phyloP scores from a whole-genome alignment of 345 rosid genomes.

The Pistacia integerrima region DNA sequence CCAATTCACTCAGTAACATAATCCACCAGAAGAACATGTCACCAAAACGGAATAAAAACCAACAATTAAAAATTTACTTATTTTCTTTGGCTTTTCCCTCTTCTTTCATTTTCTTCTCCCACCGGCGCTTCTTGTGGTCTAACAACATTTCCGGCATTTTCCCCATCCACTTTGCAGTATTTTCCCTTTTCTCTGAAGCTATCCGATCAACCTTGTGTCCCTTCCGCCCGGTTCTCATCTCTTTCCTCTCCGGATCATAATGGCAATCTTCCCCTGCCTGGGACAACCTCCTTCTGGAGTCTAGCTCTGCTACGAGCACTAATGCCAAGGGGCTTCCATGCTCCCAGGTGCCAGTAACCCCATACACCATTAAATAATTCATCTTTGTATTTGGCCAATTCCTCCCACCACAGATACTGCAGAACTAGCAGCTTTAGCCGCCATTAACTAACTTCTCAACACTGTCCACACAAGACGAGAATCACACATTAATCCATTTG shows the following conservation, averaged over 20 bases:
- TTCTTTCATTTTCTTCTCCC: conserved; percentile 96
- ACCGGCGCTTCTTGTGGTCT: conserved; percentile 88
- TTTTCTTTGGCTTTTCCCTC: conserved; percentile 65
- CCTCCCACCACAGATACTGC: conserved; percentile 82
- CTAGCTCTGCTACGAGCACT: conserved; percentile 86
- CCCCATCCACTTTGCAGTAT: conserved; percentile 80
- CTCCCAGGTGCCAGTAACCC: conserved; percentile 94
- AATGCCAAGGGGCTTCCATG: conserved; percentile 86
- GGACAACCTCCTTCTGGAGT: conserved; percentile 82
- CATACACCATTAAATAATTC: conserved; percentile 87
- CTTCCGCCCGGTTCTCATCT: conserved; percentile 79
- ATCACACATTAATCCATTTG: no score
- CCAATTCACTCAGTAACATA: not conserved
- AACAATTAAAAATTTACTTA: not conserved
- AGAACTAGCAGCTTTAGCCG: conserved; percentile 71
- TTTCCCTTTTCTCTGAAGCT: conserved; percentile 79
- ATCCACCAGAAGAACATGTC: not conserved
- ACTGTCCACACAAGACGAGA: not conserved
- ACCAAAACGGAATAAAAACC: not conserved
- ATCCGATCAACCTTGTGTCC: conserved; percentile 86
- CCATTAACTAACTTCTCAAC: conserved; percentile 43
- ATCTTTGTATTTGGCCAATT: conserved; percentile 63
- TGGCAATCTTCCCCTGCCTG: conserved; percentile 83
- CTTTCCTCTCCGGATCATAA: conserved; percentile 86
- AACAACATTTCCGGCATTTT: conserved; percentile 84